phyloP scores from a whole-genome alignment of 805 yeast species.

The Candida nitratophila region DNA sequence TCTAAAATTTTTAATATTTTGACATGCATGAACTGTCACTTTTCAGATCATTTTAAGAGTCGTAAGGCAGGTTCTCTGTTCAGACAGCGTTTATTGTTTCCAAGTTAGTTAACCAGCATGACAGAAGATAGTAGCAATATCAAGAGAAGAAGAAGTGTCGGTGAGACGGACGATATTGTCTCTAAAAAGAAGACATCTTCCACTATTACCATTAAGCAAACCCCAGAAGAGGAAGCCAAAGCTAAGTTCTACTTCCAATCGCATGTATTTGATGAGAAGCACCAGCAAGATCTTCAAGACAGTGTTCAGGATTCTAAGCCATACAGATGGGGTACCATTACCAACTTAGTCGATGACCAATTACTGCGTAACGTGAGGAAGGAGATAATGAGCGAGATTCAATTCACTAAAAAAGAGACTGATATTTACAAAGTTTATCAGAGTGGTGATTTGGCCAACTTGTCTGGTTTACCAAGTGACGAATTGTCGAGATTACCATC shows the following conservation, averaged over 20 bases:
- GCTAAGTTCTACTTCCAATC: conserved; percentile 25
- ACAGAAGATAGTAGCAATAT: not conserved
- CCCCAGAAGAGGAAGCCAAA: conserved; percentile 25
- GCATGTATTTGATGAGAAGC: conserved; percentile 29
- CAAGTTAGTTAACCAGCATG: too few relatives aligned
- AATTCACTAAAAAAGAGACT: conserved; percentile 92
- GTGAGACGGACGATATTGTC: not conserved
- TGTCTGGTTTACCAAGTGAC: conserved; percentile 74
- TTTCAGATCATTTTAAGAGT: too few relatives aligned
- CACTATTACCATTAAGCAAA: conserved; percentile 20
- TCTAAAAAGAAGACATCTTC: conserved; percentile 11
- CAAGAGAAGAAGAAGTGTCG: not conserved
- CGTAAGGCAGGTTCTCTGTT: too few relatives aligned
- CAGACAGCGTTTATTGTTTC: too few relatives aligned
- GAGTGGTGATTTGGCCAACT: conserved; percentile 86
- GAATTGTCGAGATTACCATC: conserved; percentile 71
- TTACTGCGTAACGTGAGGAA: conserved; percentile 72
- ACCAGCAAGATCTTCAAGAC: conserved; percentile 31
- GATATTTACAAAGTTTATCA: conserved; percentile 91
- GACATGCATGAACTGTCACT: too few relatives aligned
- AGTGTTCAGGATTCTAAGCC: conserved; percentile 59
- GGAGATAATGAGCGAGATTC: conserved; percentile 77
- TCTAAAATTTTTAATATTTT: too few relatives aligned
- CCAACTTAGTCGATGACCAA: conserved; percentile 65
- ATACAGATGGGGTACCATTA: conserved; percentile 84